Evolutionary conservation across 768 basidiomycete species (phyloP), one percentile per base, ranked within the genome.

Genomic region (Mycena rebaudengoi): DNA sequence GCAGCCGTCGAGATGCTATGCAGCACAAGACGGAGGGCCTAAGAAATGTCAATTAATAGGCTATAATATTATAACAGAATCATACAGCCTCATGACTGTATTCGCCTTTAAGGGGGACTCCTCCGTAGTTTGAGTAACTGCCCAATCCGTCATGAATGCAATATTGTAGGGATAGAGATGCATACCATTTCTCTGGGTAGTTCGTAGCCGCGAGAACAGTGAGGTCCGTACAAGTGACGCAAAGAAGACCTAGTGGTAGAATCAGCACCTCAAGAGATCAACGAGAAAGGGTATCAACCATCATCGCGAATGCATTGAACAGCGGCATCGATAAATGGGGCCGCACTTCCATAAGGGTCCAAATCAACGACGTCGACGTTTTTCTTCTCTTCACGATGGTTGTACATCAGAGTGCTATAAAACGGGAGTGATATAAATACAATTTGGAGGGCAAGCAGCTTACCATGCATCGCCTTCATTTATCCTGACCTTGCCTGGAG

Each of bases 391-490:
- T 87, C 81, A 37, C 96, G 89, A 71, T 96, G 95, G 46, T 84
- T 85, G 73, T 98, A 99, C 94, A 99, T 95, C 51, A 96, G 79
- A 4, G 91, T 84, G 71, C 96, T 98, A 49, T 16, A 62, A 43
- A 63, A 44, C 30, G 32, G 32, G 56, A 28, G 48, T 28, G 23
- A 28, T 33, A 50, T 23, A 29, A n/a, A 51, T 39, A n/a, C 30
- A 30, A 28, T 25, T 18, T 20, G 35, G 16, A 58, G 13, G 8
- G 28, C 3, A 33, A 50, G 25, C 30, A 23, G 82, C 75, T 70
- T 65, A 97, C 96, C 94, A 95, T 12, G 97, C 98, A 77, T 99
- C 97, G 2, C 94, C 95, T 77, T 99, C 90, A 66, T 95, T 95
- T 16, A 98, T 86, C 65, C 85, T 82, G 23, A 99, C 88, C 76